These are phyloP conservation scores for Rhamnella rubrinervis DNA, from an alignment of 331 rosid species.

Conservation along the genomic window DNA sequence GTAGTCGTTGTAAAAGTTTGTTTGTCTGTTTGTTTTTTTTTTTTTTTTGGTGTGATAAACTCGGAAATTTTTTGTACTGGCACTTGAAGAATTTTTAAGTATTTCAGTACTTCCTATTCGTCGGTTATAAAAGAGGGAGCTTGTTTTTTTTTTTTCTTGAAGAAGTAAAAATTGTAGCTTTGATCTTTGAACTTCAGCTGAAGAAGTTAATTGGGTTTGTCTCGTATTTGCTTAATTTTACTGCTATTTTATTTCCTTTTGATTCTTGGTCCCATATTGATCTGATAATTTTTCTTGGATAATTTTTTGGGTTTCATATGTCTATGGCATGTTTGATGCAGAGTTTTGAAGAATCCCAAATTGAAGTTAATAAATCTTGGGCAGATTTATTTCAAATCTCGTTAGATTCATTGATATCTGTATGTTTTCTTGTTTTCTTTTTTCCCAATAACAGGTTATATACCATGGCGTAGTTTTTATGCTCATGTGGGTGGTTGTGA, in stretches of 20 bases:
- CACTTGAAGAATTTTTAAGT: neutral
- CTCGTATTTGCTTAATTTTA: neutral
- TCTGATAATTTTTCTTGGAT: neutral
- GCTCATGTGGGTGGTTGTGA: slow-evolving; percentile 13
- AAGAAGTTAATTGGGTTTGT: neutral
- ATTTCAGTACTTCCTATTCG: neutral
- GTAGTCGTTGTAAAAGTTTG: neutral
- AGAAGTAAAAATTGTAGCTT: neutral
- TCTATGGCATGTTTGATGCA: neutral
- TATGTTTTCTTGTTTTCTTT: neutral
- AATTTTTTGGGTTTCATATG: neutral
- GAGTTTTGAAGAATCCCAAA: neutral
- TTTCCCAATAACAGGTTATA: neutral
- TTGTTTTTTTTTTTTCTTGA: neutral
- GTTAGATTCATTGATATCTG: neutral
- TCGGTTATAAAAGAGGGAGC: neutral
- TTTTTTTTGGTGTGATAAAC: no score
- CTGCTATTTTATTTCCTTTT: neutral
- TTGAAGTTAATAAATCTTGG: neutral
- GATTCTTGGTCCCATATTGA: neutral
- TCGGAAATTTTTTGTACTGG: no score
- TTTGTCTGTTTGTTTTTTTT: no score
- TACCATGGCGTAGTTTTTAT: neutral
- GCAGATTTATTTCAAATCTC: neutral
- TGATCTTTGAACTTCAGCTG: neutral